Evolutionary conservation across 129 eudicot genomes (phyloP), one percentile per base, ranked within the genome.

Genomic region (Flaveria linearis): DNA sequence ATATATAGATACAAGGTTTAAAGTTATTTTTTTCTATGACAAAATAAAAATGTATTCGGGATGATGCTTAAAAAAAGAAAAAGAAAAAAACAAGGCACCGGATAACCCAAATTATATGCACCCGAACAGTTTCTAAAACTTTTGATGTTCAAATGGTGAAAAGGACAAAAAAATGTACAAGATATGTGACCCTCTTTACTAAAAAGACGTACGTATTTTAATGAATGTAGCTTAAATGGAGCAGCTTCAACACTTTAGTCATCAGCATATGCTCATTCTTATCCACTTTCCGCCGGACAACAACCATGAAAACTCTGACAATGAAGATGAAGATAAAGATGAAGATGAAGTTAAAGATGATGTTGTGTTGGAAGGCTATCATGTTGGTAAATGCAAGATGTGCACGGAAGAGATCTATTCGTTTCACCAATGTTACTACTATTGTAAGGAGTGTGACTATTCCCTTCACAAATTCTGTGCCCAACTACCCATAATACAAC

Each of bases 341-440:
- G 22, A 20, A 20, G 22, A 20, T 41, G 66, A 17, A 26, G 41
- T 13, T 2, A 17, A 17, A 28, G 30, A 18, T 55, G 66, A 36
- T 39, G 22, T 22, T 57, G 43, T 42, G 69, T 57, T 7, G 22
- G 45, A 42, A 74, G 52, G 57, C 14, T 3, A 4, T 0, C 55
- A 57, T 42, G 53, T 22, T 72, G 67, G 77, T 36, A 4, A 56
- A 56, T 73, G 77, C 55, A 56, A 73, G 6, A 73, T 73, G 68
- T 71, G 75, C 3, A 12, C 26, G 23, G 51, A 72, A 72, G 18
- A 53, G 12, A 72, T 72, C 6, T 72, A 72, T 7, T 72, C 76
- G 33, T 72, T 72, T 55, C 76, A 72, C 33, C 10, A 53, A 26
- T 33, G 76, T 18, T 72, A 33, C 39, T 52, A 72, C 23, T 8